Evolutionary conservation across 2,329 filamentous ascomycete genomes (phyloP).

Genomic region (Phaeosphaeria sp.): DNA sequence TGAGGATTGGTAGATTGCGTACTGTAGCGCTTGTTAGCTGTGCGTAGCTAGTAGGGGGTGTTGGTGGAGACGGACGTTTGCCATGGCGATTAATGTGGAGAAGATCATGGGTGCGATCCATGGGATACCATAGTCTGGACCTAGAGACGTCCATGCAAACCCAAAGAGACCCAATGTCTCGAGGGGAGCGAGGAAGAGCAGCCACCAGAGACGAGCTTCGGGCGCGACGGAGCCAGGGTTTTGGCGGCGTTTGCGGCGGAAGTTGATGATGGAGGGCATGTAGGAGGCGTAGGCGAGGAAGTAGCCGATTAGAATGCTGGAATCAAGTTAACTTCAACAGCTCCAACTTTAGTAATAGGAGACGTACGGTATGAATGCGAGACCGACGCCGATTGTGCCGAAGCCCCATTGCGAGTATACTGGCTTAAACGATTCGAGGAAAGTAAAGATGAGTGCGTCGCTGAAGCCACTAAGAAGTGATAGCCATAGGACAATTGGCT

Average conservation of each 20-base stretch:
- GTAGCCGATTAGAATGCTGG: slow-evolving; percentile 68
- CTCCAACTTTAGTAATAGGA: not conserved
- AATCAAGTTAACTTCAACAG: not conserved
- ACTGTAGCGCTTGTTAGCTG: slow-evolving; percentile 47
- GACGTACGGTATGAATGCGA: slow-evolving; percentile 65
- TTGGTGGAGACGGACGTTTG: slow-evolving; percentile 56
- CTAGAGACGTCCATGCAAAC: slow-evolving; percentile 72
- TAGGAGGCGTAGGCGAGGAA: slow-evolving; percentile 67
- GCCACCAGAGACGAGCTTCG: slow-evolving; percentile 70
- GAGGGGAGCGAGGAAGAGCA: slow-evolving; percentile 68
- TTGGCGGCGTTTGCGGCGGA: slow-evolving; percentile 56
- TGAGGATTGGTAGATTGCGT: slow-evolving; percentile 76
- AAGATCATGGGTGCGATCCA: slow-evolving; percentile 75
- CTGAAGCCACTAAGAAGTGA: slow-evolving; percentile 76
- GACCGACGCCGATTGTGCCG: slow-evolving; percentile 61
- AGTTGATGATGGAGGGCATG: slow-evolving; percentile 63
- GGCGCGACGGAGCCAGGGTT: slow-evolving; percentile 60
- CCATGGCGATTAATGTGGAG: slow-evolving; percentile 71
- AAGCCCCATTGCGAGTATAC: slow-evolving; percentile 74
- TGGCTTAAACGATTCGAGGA: slow-evolving; percentile 72
- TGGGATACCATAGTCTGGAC: slow-evolving; percentile 61
- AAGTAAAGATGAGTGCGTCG: slow-evolving; percentile 79
- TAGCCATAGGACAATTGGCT: slow-evolving; percentile 74
- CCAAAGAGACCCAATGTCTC: slow-evolving; percentile 72
- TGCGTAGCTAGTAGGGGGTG: no score